Evolutionary conservation across 2,329 filamentous ascomycete species (phyloP), one percentile per base, ranked within the genome.

Genomic region (Periglandula ipomoeae): DNA sequence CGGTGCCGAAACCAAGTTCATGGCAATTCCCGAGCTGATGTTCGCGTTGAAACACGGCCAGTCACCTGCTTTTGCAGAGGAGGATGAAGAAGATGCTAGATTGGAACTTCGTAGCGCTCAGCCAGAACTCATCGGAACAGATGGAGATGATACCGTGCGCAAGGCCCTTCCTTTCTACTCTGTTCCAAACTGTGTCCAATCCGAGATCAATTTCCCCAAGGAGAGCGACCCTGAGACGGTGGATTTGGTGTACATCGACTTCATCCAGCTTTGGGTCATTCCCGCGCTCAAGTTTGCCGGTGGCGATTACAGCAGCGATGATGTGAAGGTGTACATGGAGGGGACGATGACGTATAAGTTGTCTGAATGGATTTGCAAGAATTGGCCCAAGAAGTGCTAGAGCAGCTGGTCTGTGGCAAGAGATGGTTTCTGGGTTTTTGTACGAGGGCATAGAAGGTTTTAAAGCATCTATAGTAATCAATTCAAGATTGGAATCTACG

Each of bases 71-170:
- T 7, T 38, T 15, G 9, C n/a, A 24, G 41, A 50, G 10, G 47
- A 51, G 5, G 41, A 55, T 2, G 52, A 57, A 4, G 55, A 60
- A 1, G 52, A 67, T 43, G 45, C 48, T 1, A 58, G 58, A 19
- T 58, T 65, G 7, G 69, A 67, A 50, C 61, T 69, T 2, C 60
- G 62, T 11, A 55, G 53, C 22, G 50, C 55, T 3, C 38, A 52
- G 13, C 49, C 53, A 57, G 23, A 54, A 38, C 69, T 85, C 1
- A 72, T 76, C 11, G 89, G 90, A 44, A 68, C 69, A 4, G 87
- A 95, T 55, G 93, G 93, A 38, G 93, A 98, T 61, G 93, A 98
- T 61, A 95, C 91, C 0, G 65, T 94, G 2, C 93, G 96, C 64
- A 72, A 79, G 15, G 73, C 78, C 1, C 82, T 97, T 54, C 72